Evolutionary conservation across 2,329 filamentous ascomycete species (phyloP).

Genomic region (Aspergillus sp.): DNA sequence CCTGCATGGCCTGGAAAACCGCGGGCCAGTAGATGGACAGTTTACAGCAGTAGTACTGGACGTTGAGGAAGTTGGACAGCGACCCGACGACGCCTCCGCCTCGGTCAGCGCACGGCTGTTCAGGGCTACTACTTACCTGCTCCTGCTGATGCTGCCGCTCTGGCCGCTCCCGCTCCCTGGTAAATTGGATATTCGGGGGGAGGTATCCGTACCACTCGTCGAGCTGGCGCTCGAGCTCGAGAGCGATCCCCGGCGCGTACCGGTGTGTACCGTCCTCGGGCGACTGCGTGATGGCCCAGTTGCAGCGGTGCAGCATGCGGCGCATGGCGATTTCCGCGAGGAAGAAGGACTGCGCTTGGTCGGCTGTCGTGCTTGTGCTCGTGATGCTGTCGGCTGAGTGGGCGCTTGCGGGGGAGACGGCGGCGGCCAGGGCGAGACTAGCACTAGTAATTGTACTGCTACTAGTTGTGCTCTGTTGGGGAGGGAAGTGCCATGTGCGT

Average conservation of each 20-base stretch:
- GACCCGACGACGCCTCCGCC: background rate
- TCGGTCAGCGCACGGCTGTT: no score
- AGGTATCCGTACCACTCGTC: slow-evolving; percentile 37
- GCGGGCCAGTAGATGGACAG: slow-evolving; percentile 38
- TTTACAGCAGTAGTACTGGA: slow-evolving; percentile 36
- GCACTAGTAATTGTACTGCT: no score
- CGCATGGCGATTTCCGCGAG: slow-evolving; percentile 42
- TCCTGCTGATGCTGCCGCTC: background rate
- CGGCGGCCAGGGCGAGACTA: no score
- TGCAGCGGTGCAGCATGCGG: slow-evolving; percentile 38
- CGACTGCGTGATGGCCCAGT: slow-evolving; percentile 25
- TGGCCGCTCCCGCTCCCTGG: slow-evolving; percentile 4
- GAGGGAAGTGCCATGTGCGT: slow-evolving; percentile 28
- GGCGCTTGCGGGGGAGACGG: slow-evolving; percentile 1
- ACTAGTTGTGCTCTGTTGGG: slow-evolving; percentile 15
- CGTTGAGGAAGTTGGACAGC: slow-evolving; percentile 25
- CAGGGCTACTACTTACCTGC: no score
- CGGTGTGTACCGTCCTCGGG: slow-evolving; percentile 19
- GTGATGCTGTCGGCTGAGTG: slow-evolving; percentile 2
- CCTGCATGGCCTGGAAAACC: slow-evolving; percentile 27
- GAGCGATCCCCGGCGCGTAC: slow-evolving; percentile 34
- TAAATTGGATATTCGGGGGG: slow-evolving; percentile 31
- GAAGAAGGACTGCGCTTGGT: slow-evolving; percentile 30
- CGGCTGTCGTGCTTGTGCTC: background rate
- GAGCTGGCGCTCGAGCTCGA: slow-evolving; percentile 35